Evolutionary conservation across 2,329 filamentous ascomycete genomes (phyloP).

Genomic region (Colletotrichum limetticola): DNA sequence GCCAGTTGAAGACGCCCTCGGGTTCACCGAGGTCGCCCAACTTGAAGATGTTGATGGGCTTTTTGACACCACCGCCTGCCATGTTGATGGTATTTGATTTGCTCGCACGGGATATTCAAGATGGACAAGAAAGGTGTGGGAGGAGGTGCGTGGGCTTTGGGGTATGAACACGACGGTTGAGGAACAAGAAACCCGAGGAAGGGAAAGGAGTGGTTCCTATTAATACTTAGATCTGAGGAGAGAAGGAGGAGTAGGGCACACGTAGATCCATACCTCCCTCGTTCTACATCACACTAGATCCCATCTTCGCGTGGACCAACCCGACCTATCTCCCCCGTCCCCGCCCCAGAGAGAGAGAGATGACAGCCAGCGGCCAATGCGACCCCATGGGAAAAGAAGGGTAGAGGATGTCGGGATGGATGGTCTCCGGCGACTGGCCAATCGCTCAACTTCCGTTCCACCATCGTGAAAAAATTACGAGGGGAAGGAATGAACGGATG

Average conservation of each 20-base stretch:
- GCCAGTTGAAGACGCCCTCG: conserved; percentile 79
- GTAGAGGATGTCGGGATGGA: neutral
- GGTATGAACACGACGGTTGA: conserved; percentile 30
- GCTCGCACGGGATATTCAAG: conserved; percentile 15
- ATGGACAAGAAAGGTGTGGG: neutral
- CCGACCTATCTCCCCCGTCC: neutral
- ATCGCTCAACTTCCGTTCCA: conserved; percentile 31
- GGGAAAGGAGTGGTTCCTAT: conserved; percentile 13
- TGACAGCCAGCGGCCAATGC: conserved; percentile 27
- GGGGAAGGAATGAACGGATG: neutral
- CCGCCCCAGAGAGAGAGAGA: conserved; percentile 5
- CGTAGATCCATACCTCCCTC: neutral
- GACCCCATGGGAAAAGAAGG: conserved; percentile 24
- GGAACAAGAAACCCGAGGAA: neutral
- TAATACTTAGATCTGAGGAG: conserved; percentile 17
- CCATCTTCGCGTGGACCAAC: neutral
- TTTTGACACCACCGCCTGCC: conserved; percentile 58
- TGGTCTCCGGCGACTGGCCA: conserved; percentile 1
- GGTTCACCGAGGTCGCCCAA: conserved; percentile 74
- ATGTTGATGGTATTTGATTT: conserved; percentile 7
- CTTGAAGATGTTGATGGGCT: conserved; percentile 72
- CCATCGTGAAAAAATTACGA: conserved; percentile 18
- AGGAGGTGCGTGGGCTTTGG: neutral
- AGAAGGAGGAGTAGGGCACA: neutral
- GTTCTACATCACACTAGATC: conserved; percentile 12